Evolutionary conservation across 306 rosid species (phyloP).

Genomic region (Trichosanthes cucumerina): DNA sequence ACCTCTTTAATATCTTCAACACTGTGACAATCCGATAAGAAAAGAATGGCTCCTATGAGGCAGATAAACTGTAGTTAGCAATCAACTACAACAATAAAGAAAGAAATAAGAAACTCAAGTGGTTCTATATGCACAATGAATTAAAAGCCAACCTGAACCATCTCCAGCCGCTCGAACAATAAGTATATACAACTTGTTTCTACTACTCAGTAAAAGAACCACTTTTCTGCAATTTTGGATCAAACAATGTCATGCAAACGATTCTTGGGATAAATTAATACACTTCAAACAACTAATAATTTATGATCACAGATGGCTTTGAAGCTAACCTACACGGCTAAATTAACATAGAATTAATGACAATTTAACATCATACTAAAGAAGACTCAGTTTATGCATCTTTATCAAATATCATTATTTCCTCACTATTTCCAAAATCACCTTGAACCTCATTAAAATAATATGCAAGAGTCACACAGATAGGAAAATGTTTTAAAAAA

Average conservation of each 20-base stretch:
- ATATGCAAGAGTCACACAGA: not conserved
- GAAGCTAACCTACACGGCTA: not conserved
- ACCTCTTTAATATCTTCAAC: constrained; percentile 65
- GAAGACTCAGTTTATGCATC: not conserved
- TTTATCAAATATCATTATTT: not conserved
- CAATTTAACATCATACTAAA: not conserved
- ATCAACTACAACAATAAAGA: constrained; percentile 5
- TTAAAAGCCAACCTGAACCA: constrained; percentile 50
- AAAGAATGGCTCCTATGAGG: constrained; percentile 36
- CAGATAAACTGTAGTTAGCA: constrained; percentile 1
- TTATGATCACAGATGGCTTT: not conserved
- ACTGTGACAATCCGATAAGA: constrained; percentile 45
- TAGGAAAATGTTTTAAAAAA: not conserved
- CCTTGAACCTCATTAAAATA: not conserved
- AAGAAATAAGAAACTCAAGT: not conserved
- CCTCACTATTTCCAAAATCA: not conserved
- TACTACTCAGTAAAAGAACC: constrained; percentile 69
- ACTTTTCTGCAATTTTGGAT: constrained; percentile 43
- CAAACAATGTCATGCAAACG: not conserved
- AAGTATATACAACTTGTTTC: constrained; percentile 64
- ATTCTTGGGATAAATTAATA: not conserved
- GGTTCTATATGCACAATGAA: constrained; percentile 10
- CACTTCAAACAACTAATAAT: not conserved
- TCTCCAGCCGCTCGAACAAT: constrained; percentile 37
- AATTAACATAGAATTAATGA: not conserved